phyloP scores from a whole-genome alignment of 768 basidiomycete genomes.

The Amanita fuliginea region DNA sequence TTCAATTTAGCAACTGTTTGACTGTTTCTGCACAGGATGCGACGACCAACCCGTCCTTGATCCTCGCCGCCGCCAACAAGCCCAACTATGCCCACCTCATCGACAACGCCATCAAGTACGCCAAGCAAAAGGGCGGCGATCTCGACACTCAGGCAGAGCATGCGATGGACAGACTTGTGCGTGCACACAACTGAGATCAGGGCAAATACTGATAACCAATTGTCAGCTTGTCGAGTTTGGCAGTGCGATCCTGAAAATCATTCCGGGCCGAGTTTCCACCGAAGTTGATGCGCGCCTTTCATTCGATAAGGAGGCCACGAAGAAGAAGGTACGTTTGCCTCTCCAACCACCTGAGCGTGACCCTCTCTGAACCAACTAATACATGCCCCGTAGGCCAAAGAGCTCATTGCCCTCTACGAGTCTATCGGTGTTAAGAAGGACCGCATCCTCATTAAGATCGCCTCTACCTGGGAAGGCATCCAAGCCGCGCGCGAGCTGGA shows the following conservation, averaged over 20 bases:
- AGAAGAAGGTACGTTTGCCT: conserved; percentile 52
- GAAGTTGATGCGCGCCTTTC: conserved; percentile 98
- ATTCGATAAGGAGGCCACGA: conserved; percentile 89
- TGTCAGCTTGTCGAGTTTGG: conserved; percentile 93
- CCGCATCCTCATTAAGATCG: conserved; percentile 97
- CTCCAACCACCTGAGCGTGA: too few species aligned
- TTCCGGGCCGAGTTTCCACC: conserved; percentile 97
- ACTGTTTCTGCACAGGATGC: conserved; percentile 56
- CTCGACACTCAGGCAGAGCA: conserved; percentile 64
- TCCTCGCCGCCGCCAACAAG: conserved; percentile 90
- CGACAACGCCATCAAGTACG: conserved; percentile 61
- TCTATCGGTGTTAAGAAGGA: conserved; percentile 91
- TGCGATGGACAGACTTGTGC: conserved; percentile 83
- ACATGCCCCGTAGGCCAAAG: conserved; percentile 42
- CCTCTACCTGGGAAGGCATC: conserved; percentile 99
- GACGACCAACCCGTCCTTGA: conserved; percentile 94
- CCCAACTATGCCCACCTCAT: conserved; percentile 75
- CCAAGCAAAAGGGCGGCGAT: conserved; percentile 72
- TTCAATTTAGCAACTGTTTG: not conserved
- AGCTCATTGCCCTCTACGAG: conserved; percentile 90
- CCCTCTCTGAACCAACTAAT: conserved; percentile 8
- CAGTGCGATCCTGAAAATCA: conserved; percentile 86
- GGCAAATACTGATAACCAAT: not conserved
- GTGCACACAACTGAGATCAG: conserved; percentile 14
- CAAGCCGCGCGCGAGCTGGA: conserved; percentile 97